Base-by-base conservation (phyloP, 495 filamentous ascomycete species). In the Hypoxylon lienhwacheense region DNA sequence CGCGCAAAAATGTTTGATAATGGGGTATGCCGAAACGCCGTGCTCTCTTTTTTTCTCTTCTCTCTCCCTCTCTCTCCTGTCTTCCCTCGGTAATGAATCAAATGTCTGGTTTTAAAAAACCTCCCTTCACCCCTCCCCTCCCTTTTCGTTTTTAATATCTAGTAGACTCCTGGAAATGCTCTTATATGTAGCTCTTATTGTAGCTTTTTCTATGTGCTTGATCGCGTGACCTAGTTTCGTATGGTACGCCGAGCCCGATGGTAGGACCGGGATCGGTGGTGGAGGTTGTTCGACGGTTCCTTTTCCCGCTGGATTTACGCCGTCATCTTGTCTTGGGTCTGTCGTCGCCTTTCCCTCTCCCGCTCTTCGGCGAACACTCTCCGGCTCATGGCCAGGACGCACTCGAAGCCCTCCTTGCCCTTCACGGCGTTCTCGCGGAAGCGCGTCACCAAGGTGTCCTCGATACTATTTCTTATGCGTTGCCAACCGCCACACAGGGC, bases 401-500 rank as follows among this genome's bases (percentile, higher is more conserved):
- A 81, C 68, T 98, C 93, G 64, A 98, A 98, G 0, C 93, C 93
- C 65, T 96, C 88, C 44, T 86, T 84, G 39, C 93, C 93, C 67
- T 85, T 87, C 55, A 76, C 77, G 17, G 95, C 95, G 66, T 98
- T 98, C 66, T 98, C 89, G 33, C 81, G 76, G 71, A 98, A 97
- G 44, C 89, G 73, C 61, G 88, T 90, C 20, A 97, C 85, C 15
- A 88, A 87, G 32, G 89, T 85, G 57, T 96, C 89, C 73, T 98
- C 93, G 61, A 98, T 90, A 69, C 84, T 88, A 65, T 89, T 93
- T 73, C 88, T 91, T 65, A 98, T 84, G 63, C 89, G 90, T 70
- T 96, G 88, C 89, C 92, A 97, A 14, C 93, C 93, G 51, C 95
- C 92, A 66, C 90, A 95, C 10, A 97, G 75, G 1, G 93, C 93